A percentile compares a stretch with the other conserved stretches of the same genome.
phyloP scores from a whole-genome alignment of 2,329 filamentous ascomycete species.

The Pyrenophora seminiperda region DNA sequence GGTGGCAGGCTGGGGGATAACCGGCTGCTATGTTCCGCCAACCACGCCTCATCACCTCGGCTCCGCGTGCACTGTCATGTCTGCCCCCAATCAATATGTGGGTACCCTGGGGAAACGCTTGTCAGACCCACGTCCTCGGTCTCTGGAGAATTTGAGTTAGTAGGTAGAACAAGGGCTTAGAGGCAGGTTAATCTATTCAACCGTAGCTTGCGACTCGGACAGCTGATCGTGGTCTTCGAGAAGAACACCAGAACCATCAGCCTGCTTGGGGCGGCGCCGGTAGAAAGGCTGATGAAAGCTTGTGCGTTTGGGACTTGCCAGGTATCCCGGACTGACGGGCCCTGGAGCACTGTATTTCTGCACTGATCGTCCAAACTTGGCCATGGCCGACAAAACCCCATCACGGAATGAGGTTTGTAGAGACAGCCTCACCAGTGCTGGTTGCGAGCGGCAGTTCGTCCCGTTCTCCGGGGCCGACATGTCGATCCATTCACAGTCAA shows the following conservation, averaged over 20 bases:
- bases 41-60: slow-evolving; percentile 11
- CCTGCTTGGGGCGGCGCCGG: neutral
- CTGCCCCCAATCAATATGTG: neutral
- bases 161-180: slow-evolving; percentile 23
- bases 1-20: slow-evolving; percentile 1
- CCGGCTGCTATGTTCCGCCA: slow-evolving; percentile 11
- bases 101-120: slow-evolving; percentile 6
- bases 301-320: slow-evolving; percentile 7
- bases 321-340: slow-evolving; percentile 10
- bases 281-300: slow-evolving; percentile 4
- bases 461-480: slow-evolving; percentile 16
- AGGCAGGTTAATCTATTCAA: slow-evolving; percentile 26
- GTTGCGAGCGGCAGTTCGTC: slow-evolving; percentile 11
- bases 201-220: slow-evolving; percentile 15
- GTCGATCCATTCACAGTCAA: slow-evolving; percentile 11
- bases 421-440: slow-evolving; percentile 11
- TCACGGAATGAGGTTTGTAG: neutral
- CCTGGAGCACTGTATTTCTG: slow-evolving; percentile 2
- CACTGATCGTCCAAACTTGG: slow-evolving; percentile 2
- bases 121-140: slow-evolving; percentile 12
- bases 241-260: slow-evolving; percentile 13
- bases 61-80: slow-evolving; percentile 1
- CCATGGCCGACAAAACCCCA: slow-evolving; percentile 1
- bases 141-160: slow-evolving; percentile 12
- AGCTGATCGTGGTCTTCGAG: slow-evolving; percentile 16